These are phyloP conservation scores for Ophiostoma australiae DNA, from an alignment of 2,329 filamentous ascomycete genomes.

Conservation along the genomic window DNA sequence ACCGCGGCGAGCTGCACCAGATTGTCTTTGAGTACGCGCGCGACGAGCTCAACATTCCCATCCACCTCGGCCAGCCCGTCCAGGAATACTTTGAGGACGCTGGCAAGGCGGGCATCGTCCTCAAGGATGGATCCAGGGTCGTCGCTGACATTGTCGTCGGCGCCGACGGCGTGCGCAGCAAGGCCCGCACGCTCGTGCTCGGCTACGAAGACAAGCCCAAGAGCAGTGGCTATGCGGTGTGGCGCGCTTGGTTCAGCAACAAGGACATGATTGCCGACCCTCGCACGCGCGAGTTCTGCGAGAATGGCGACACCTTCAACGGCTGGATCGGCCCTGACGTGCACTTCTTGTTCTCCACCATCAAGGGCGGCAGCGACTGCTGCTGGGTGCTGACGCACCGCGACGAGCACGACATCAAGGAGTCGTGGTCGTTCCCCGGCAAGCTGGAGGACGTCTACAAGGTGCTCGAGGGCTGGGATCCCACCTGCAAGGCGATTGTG, in stretches of 20 bases:
- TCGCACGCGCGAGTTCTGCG: constrained; percentile 49
- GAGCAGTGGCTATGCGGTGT: constrained; percentile 49
- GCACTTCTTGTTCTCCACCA: constrained; percentile 53
- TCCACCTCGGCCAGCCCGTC: constrained; percentile 49
- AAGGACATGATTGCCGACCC: constrained; percentile 49
- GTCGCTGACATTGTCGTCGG: constrained; percentile 49
- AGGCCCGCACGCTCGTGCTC: constrained; percentile 47
- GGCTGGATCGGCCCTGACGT: constrained; percentile 55
- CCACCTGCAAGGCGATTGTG: constrained; percentile 45
- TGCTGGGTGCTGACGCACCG: constrained; percentile 56
- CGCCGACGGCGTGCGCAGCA: constrained; percentile 52
- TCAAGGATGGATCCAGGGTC: constrained; percentile 23
- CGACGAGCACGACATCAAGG: constrained; percentile 50
- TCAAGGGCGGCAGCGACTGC: constrained; percentile 52
- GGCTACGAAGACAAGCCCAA: constrained; percentile 49
- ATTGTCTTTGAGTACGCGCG: constrained; percentile 55
- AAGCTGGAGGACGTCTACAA: constrained; percentile 49
- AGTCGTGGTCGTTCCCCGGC: constrained; percentile 52
- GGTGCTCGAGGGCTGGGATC: constrained; percentile 49
- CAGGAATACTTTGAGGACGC: constrained; percentile 52
- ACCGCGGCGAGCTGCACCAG: constrained; percentile 56
- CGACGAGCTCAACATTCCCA: constrained; percentile 51
- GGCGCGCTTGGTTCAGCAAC: constrained; percentile 50
- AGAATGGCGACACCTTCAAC: constrained; percentile 54
- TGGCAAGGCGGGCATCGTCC: constrained; percentile 44